Evolutionary conservation across 345 rosid genomes (phyloP).

Genomic region (Euphorbia peplus): DNA sequence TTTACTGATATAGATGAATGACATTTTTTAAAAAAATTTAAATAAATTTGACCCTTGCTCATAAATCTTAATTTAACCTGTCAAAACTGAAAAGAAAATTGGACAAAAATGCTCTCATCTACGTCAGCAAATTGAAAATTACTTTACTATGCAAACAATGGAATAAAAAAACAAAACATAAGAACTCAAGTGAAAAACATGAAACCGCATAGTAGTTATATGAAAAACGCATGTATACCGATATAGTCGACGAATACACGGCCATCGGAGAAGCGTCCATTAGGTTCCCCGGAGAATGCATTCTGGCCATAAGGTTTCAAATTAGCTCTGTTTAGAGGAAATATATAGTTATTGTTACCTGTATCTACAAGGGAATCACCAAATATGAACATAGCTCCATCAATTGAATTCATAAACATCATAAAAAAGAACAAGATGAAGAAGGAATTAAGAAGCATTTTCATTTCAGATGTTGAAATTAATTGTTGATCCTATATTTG

Average conservation of each 20-base stretch:
- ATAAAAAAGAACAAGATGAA: not conserved
- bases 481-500: not conserved
- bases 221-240: slow-evolving; percentile 35
- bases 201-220: too few relatives aligned
- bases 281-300: slow-evolving; percentile 37
- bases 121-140: too few relatives aligned
- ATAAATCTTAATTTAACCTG: too few relatives aligned
- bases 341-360: slow-evolving; percentile 55
- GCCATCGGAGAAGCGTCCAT: slow-evolving; percentile 54
- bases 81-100: too few relatives aligned
- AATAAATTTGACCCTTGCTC: too few relatives aligned
- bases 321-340: slow-evolving; percentile 39
- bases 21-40: too few relatives aligned
- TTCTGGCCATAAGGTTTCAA: slow-evolving; percentile 41
- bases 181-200: too few relatives aligned
- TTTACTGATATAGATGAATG: too few relatives aligned
- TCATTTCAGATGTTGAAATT: not conserved
- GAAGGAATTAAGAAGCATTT: not conserved
- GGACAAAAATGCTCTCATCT: too few relatives aligned
- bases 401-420: not conserved
- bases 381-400: slow-evolving; percentile 40
- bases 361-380: slow-evolving; percentile 54
- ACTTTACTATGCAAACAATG: too few relatives aligned
- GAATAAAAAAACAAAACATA: too few relatives aligned
- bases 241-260: slow-evolving; percentile 51